Base-by-base conservation (phyloP, 2,329 filamentous ascomycete species). In the Sporothrix schenckii region DNA sequence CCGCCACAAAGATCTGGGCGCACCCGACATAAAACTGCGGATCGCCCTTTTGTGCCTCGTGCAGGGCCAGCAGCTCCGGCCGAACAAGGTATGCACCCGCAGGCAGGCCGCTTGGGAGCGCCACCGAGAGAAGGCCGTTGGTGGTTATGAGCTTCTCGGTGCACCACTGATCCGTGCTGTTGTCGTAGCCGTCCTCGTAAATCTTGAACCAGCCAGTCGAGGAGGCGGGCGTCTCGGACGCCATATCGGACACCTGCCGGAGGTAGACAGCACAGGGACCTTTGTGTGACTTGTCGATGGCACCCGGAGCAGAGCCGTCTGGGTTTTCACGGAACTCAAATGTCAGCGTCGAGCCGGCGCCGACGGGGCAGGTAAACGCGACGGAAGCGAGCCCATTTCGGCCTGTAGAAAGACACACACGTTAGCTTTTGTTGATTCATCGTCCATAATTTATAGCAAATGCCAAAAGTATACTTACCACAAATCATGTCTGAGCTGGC, bases 21-120 rank as follows among this genome's bases (percentile, higher is more conserved):
- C 91, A 93, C 67, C 89, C 88, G 67, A 86, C 81, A 77, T 91
- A 93, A 80, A 91, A 91, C 78, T 93, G 90, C n/a, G 91, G 88
- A 70, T 90, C 84, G 10, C 80, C 81, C 41, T 83, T 79, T 72
- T 83, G 79, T 10, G 88, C 89, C 65, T 87, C 81, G 75, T 93
- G 91, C 50, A 93, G 84, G 1, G 90, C 88, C 34, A 93, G 81
- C 11, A 92, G 79, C 80, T 93, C 91, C 0, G 89, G 86, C 13
- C 91, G 86, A 50, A 90, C 85, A n/a, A 93, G 86, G 78, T 92
- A 93, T 78, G 89, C 86, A 1, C 91, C 90, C 0, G 84, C 81
- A 3, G 87, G 83, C 14, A 94, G 82, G 50, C 85, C 86, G 1
- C 80, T 75, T 9, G 91, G 90, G 3, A 93, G 81, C 24, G 83